Percentiles rank a stretch among this genome's conserved stretches.
Evolutionary conservation across 371 early-diverging fungal genomes (phyloP).

Genomic region (Rhizomucor pusillus): DNA sequence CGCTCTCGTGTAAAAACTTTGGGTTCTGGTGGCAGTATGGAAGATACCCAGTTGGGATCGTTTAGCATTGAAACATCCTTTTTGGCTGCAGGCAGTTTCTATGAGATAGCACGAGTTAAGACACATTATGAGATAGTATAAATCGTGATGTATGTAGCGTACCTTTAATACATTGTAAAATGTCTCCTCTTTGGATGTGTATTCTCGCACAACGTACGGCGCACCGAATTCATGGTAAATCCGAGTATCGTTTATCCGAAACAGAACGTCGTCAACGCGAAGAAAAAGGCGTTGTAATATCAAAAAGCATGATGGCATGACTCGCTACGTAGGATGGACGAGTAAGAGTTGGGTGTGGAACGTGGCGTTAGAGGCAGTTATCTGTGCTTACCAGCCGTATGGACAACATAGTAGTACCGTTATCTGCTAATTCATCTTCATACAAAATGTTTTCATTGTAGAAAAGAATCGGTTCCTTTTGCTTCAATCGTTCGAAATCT

Average conservation of each 20-base stretch:
- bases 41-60: conserved; percentile 75
- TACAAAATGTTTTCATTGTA: conserved; percentile 88
- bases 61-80: conserved; percentile 68
- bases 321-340: conserved; percentile 52
- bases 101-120: neutral
- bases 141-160: too few relatives aligned
- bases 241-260: conserved; percentile 86
- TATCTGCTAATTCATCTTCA: conserved; percentile 96
- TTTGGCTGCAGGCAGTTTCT: conserved; percentile 30
- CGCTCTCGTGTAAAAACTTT: neutral
- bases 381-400: conserved; percentile 83
- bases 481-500: conserved; percentile 72
- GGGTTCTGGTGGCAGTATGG: conserved; percentile 34
- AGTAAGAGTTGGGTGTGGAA: too few relatives aligned
- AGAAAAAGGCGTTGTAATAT: conserved; percentile 86
- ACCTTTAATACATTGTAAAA: conserved; percentile 57
- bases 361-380: too few relatives aligned
- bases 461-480: conserved; percentile 84
- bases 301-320: conserved; percentile 91
- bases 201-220: conserved; percentile 68
- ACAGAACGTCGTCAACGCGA: conserved; percentile 91
- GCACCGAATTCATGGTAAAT: conserved; percentile 84
- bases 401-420: conserved; percentile 80
- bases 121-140: neutral
- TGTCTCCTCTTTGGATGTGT: conserved; percentile 60